A percentile compares a stretch with the other conserved stretches of the same genome.
Conservation (phyloP, 2,329 filamentous ascomycete species). For the Thielaviopsis ethacetica region DNA sequence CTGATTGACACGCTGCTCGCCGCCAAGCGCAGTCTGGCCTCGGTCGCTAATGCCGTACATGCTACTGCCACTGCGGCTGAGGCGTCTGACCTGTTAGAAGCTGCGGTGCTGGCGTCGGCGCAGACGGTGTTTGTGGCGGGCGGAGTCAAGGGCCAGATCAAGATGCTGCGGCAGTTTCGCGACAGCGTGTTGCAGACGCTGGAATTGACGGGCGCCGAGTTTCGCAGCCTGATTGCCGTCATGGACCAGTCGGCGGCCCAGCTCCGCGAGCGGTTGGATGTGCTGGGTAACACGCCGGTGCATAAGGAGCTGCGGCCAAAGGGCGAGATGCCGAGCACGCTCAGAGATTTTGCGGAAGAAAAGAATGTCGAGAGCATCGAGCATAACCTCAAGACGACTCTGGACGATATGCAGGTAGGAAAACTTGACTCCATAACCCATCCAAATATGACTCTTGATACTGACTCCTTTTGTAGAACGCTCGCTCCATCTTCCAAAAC, state of each 20-base stretch:
- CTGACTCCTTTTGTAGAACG: slow-evolving; percentile 20
- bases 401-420: slow-evolving; percentile 52
- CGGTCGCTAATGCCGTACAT: slow-evolving; percentile 66
- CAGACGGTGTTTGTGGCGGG: slow-evolving; percentile 50
- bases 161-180: slow-evolving; percentile 34
- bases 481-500: slow-evolving; percentile 56
- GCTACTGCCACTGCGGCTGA: slow-evolving; percentile 68
- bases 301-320: slow-evolving; percentile 45
- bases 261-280: slow-evolving; percentile 49
- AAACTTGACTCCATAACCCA: not conserved
- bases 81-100: slow-evolving; percentile 59
- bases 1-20: slow-evolving; percentile 73
- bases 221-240: slow-evolving; percentile 41
- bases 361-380: slow-evolving; percentile 49
- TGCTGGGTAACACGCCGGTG: slow-evolving; percentile 47
- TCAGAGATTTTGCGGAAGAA: slow-evolving; percentile 66
- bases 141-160: slow-evolving; percentile 41
- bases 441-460: not conserved
- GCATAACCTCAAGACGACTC: slow-evolving; percentile 50
- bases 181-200: slow-evolving; percentile 37
- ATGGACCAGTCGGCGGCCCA: slow-evolving; percentile 51
- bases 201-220: slow-evolving; percentile 41
- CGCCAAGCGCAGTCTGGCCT: slow-evolving; percentile 73
- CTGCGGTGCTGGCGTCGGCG: slow-evolving; percentile 56
- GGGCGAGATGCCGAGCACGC: slow-evolving; percentile 40